Conservation (phyloP, 2,329 filamentous ascomycete genomes). For the Cordyceps javanica region DNA sequence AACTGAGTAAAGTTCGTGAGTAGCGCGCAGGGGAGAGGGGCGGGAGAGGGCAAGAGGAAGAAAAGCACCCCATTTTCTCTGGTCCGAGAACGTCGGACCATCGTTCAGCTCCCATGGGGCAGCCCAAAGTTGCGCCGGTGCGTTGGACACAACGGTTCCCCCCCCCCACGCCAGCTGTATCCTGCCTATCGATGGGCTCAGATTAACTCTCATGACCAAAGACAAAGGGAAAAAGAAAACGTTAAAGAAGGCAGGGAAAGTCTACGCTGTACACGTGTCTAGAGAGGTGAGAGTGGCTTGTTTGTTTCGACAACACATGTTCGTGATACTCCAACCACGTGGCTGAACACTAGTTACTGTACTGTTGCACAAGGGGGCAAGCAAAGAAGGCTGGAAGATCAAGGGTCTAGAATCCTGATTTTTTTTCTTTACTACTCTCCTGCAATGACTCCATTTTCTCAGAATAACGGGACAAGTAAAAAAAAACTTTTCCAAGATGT, state of each 20-base stretch:
- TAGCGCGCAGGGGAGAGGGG: no score
- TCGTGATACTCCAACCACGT: constrained; percentile 6
- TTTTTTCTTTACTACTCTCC: no score
- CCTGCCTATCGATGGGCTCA: neutral
- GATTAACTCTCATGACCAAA: neutral
- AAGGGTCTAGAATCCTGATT: neutral
- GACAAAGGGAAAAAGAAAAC: no score
- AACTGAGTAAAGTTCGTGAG: no score
- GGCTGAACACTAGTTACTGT: neutral
- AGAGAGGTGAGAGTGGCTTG: neutral
- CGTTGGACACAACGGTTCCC: neutral
- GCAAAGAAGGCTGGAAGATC: neutral
- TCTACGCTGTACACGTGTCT: no score
- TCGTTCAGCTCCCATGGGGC: neutral
- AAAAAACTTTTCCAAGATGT: neutral
- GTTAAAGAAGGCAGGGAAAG: no score
- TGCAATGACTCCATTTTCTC: neutral
- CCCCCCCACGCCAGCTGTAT: neutral
- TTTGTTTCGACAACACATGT: neutral
- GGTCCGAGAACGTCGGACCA: neutral
- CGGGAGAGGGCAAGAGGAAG: no score
- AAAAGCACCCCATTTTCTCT: neutral
- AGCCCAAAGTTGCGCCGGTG: neutral
- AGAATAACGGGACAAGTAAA: no score
- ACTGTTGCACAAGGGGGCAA: neutral